Percentiles rank a stretch among this genome's conserved stretches.
phyloP scores from a whole-genome alignment of 371 early-diverging fungal genomes.

The Mortierella sp. region DNA sequence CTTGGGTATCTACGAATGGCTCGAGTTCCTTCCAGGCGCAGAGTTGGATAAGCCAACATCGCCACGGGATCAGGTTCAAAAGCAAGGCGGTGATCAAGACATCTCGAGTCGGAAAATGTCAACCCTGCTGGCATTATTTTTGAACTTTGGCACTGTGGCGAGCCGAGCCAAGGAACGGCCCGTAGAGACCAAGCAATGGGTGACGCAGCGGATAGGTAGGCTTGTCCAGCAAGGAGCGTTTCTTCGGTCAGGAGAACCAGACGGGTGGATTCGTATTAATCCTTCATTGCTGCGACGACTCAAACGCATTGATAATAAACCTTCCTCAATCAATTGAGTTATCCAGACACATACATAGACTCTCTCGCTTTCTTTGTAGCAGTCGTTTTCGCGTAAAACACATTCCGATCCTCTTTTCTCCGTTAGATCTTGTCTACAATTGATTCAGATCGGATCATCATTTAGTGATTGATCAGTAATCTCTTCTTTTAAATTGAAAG shows the following conservation, averaged over 20 bases:
- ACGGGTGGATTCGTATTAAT: slow-evolving; percentile 37
- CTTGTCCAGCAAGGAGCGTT: slow-evolving; percentile 38
- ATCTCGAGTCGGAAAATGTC: slow-evolving; percentile 39
- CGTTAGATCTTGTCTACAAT: not conserved
- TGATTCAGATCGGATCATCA: not conserved
- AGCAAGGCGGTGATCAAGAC: not conserved
- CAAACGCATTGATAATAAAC: slow-evolving; percentile 44
- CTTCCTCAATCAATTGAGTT: slow-evolving; percentile 21
- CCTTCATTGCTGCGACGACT: slow-evolving; percentile 37
- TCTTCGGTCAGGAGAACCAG: slow-evolving; percentile 6
- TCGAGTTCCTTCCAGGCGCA: slow-evolving; percentile 55
- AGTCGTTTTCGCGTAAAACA: too few species aligned
- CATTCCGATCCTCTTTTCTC: not conserved
- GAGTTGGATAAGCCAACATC: slow-evolving; percentile 20
- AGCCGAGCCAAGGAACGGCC: slow-evolving; percentile 24
- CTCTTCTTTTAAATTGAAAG: not conserved
- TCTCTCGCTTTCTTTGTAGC: not conserved
- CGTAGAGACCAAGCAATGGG: slow-evolving; percentile 40
- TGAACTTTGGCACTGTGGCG: slow-evolving; percentile 51
- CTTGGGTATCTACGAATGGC: slow-evolving; percentile 53
- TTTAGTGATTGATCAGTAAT: not conserved
- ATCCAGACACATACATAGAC: not conserved
- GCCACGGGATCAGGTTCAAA: not conserved
- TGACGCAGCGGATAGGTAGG: slow-evolving; percentile 34
- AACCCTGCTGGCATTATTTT: slow-evolving; percentile 31